Evolutionary conservation across 2,329 filamentous ascomycete species (phyloP), one percentile per base, ranked within the genome.

Genomic region (Pseudonectria foliicola): DNA sequence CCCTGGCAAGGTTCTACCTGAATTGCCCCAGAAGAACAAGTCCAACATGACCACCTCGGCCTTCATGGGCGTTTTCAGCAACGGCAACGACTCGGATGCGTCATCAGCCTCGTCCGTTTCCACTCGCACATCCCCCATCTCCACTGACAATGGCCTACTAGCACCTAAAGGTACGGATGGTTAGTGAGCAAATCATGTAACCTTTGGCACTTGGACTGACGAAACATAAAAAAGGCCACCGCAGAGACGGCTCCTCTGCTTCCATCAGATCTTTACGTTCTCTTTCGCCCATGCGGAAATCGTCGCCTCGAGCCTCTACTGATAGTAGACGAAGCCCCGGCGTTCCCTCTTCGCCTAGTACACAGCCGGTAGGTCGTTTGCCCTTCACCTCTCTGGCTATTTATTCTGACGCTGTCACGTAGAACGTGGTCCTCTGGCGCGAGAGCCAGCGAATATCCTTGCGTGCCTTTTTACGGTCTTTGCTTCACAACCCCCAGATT

Each of bases 361-460:
- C 38, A n/a, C 44, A 50, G 21, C 44, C 53, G 25, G 57, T 59
- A 43, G 10, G 54, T 42, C 27, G 15, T 8, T 14, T 10, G 10
- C n/a, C 7, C 16, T 10, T 5, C 12, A 7, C 6, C 6, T 23
- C 7, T 13, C 12, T 23, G 12, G 11, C 29, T 12, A 13, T 5
- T 13, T 14, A 14, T n/a, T 29, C 50, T 64, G 40, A 65, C 38
- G n/a, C 25, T 13, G 5, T 7, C 4, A 5, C 25, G 10, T 38
- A 79, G 56, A 66, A 70, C 14, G 60, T 85, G 4, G 64, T 77
- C 1, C 66, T 96, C 12, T 89, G 84, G 65, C 77, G 92, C 27
- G 92, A 98, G 64, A 83, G 79, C 47, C 92, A 96, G 61, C 77
- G 92, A 46, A 84, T 96, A 13, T 96, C 90, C 2, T 68, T 98